These are phyloP conservation scores for Myrica gale DNA, from an alignment of 306 rosid species.

Conservation along the genomic window DNA sequence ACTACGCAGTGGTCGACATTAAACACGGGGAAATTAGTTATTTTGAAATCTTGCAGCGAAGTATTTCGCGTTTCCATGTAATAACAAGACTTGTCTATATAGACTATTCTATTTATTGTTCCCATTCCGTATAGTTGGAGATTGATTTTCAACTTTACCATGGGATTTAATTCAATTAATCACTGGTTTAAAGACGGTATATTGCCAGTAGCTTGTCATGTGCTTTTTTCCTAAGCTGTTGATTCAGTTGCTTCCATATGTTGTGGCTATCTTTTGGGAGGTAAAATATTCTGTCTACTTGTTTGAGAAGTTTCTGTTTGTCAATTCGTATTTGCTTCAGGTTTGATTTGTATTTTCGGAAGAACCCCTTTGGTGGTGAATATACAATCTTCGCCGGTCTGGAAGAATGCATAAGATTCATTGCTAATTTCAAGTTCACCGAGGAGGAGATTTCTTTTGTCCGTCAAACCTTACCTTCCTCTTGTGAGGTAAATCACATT, in stretches of 20 bases:
- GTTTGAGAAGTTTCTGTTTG: conserved; percentile 24
- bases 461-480: conserved; percentile 59
- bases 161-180: not conserved
- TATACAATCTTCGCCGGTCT: conserved; percentile 92
- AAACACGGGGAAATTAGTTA: not conserved
- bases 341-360: conserved; percentile 95
- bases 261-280: not conserved
- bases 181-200: not conserved
- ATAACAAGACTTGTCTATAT: not conserved
- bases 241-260: not conserved
- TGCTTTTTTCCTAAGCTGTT: not conserved
- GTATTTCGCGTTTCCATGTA: not conserved
- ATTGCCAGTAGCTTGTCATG: not conserved
- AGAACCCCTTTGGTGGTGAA: conserved; percentile 97
- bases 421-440: conserved; percentile 77
- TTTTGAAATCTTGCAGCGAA: not conserved
- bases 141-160: not conserved
- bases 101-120: not conserved
- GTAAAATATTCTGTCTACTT: conserved; percentile 13
- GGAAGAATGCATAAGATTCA: conserved; percentile 88
- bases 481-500: conserved; percentile 70
- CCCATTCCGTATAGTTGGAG: not conserved
- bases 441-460: conserved; percentile 80
- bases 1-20: not conserved
- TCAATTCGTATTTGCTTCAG: conserved; percentile 45